Base-by-base conservation (phyloP, 108 stramenopile species). In the Heterococcus sp. region DNA sequence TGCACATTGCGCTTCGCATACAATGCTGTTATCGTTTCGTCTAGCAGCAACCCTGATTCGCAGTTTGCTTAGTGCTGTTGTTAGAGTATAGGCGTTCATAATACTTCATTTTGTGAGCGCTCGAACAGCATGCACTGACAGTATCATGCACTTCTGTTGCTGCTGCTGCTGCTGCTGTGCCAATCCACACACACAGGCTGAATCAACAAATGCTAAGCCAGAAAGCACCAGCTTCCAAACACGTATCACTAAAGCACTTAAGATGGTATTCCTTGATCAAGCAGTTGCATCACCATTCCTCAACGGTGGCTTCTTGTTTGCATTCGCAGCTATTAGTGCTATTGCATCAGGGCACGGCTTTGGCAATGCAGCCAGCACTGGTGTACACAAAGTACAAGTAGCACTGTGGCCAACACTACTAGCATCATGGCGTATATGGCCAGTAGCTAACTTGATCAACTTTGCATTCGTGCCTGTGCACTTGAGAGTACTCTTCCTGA, bases 341-440 rank as follows among this genome's bases (percentile, higher is more conserved):
- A 8, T 58, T 8, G 46, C 46, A 21, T 58, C 46, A 14, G 46
- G 46, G 21, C 14, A 8, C 8, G 46, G 14, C 21, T 8, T 58
- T 14, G 21, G 14, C 8, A 21, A 21, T 21, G 46, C 46, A 14
- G 46, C 46, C 21, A 21, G 46, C 21, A 21, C 46, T 21, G 46
- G 46, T 14, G 8, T 58, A 21, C 14, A 58, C 14, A 58, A 58
- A 58, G 14, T 58, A 14, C 46, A 58, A 21, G 46, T 58, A 1
- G 39, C 14, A 39, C 71, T 81, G 36, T 66, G 37, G 79, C 32
- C 63, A 35, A 82, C 81, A 4, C 34, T 82, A 58, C 69, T 71
- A 3, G 75, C 70, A 46, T 75, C 68, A 39, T 82, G 81, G 81
- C 76, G 37, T 75, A 29, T 82, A 1, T 82, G 81, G 81, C 81